phyloP scores from a whole-genome alignment of 2,329 filamentous ascomycete genomes.

The Nigrospora sphaerica region DNA sequence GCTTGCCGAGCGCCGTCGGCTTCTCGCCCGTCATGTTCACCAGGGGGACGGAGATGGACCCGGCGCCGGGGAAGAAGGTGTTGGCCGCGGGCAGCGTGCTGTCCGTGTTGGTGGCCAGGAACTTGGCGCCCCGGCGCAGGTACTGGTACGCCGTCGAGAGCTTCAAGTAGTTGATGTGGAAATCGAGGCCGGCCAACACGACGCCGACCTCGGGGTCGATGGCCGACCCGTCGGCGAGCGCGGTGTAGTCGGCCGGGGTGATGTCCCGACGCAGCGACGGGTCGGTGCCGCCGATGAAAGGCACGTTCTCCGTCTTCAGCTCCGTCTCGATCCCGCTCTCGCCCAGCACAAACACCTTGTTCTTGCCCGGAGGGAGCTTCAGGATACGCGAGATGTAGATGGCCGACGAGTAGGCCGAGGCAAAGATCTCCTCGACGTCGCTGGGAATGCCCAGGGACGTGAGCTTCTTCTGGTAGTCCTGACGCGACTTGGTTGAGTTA shows the following conservation, averaged over 20 bases:
- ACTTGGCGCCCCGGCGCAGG: conserved; percentile 71
- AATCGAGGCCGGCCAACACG: conserved; percentile 86
- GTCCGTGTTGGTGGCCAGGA: conserved; percentile 90
- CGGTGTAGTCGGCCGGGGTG: conserved; percentile 69
- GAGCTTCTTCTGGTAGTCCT: conserved; percentile 90
- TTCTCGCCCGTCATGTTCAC: conserved; percentile 62
- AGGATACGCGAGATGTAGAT: conserved; percentile 95
- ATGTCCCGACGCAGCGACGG: conserved; percentile 70
- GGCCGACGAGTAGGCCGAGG: conserved; percentile 87
- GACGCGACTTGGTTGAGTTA: conserved; percentile 94
- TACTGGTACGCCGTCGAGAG: conserved; percentile 80
- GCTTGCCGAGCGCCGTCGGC: conserved; percentile 82
- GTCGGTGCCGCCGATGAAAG: conserved; percentile 83
- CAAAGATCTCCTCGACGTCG: conserved; percentile 85
- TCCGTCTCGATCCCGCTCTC: conserved; percentile 90
- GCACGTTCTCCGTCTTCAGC: conserved; percentile 69
- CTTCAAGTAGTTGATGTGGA: conserved; percentile 94
- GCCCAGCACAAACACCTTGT: conserved; percentile 91
- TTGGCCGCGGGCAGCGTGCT: conserved; percentile 79
- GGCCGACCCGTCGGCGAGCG: conserved; percentile 65
- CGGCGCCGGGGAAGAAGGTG: conserved; percentile 85
- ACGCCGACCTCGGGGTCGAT: conserved; percentile 85
- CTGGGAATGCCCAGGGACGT: conserved; percentile 72
- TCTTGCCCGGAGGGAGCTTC: conserved; percentile 66
- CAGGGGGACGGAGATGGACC: conserved; percentile 72